phyloP scores from a whole-genome alignment of 2,329 filamentous ascomycete genomes.

The Endoconidiophora laricicola region DNA sequence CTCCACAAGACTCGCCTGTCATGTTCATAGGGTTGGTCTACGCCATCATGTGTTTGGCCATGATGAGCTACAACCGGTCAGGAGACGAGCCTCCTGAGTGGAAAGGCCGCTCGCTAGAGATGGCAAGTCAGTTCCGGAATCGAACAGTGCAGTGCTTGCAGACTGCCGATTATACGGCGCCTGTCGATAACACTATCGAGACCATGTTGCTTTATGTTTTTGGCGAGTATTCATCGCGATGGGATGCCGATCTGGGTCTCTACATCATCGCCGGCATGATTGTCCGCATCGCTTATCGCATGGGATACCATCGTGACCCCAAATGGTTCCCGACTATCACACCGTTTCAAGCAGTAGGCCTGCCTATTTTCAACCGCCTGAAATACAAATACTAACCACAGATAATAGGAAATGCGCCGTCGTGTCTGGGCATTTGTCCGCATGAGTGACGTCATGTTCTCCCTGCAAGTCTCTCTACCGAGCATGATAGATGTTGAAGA shows the following conservation, averaged over 20 bases:
- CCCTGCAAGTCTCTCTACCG: slow-evolving; percentile 51
- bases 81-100: slow-evolving; percentile 68
- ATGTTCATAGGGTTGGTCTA: slow-evolving; percentile 69
- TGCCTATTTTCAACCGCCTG: not conserved
- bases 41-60: slow-evolving; percentile 57
- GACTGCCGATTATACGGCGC: slow-evolving; percentile 60
- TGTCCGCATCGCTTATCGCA: slow-evolving; percentile 44
- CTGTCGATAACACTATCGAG: slow-evolving; percentile 59
- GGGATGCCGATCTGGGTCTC: slow-evolving; percentile 55
- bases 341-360: slow-evolving; percentile 50
- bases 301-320: slow-evolving; percentile 65
- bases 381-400: slow-evolving; percentile 5
- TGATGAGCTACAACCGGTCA: slow-evolving; percentile 64
- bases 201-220: slow-evolving; percentile 61
- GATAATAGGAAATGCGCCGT: slow-evolving; percentile 47
- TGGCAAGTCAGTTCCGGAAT: slow-evolving; percentile 48
- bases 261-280: slow-evolving; percentile 40
- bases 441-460: slow-evolving; percentile 61
- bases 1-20: slow-evolving; percentile 53
- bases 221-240: slow-evolving; percentile 55
- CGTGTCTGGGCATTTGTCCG: slow-evolving; percentile 54
- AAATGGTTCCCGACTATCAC: slow-evolving; percentile 56
- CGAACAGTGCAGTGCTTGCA: slow-evolving; percentile 65
- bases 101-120: slow-evolving; percentile 44
- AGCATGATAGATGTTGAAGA: slow-evolving; percentile 58